Evolutionary conservation across 75 land plant species (phyloP).

Genomic region (Picea glauca): DNA sequence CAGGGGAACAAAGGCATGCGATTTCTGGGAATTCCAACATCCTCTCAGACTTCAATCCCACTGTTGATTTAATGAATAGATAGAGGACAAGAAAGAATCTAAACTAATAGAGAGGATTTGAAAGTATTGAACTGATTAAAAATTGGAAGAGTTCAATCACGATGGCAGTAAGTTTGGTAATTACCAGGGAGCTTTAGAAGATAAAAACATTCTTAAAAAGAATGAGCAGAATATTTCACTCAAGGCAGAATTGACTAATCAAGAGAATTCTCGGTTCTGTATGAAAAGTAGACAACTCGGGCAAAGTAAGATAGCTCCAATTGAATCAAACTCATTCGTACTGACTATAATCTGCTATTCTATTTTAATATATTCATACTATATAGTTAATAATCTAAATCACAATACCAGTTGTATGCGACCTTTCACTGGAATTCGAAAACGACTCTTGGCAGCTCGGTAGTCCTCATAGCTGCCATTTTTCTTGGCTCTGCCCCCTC

Average conservation of each 20-base stretch:
- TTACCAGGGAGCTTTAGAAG: not conserved
- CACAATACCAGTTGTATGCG: slow-evolving; percentile 92
- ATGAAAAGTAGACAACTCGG: not conserved
- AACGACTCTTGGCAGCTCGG: slow-evolving; percentile 39
- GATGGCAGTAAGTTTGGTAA: not conserved
- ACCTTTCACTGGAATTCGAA: slow-evolving; percentile 88
- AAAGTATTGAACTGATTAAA: not conserved
- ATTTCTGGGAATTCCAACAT: not conserved
- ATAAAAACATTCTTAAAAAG: not conserved
- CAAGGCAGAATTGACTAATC: not conserved
- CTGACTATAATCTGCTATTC: not conserved
- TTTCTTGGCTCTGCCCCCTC: slow-evolving; percentile 37
- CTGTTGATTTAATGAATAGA: not conserved
- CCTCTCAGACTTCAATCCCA: not conserved
- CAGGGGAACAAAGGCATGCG: not conserved
- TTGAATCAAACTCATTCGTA: not conserved
- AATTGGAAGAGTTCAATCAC: not conserved
- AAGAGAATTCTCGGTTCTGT: not conserved
- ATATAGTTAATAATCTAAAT: slow-evolving; percentile 5
- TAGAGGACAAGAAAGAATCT: not conserved
- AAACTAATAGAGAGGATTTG: not conserved
- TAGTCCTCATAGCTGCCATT: slow-evolving; percentile 44
- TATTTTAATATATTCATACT: not conserved
- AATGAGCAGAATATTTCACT: not conserved
- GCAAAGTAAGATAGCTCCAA: not conserved